phyloP scores from a whole-genome alignment of 768 basidiomycete species.

The Tricholoma terreum region DNA sequence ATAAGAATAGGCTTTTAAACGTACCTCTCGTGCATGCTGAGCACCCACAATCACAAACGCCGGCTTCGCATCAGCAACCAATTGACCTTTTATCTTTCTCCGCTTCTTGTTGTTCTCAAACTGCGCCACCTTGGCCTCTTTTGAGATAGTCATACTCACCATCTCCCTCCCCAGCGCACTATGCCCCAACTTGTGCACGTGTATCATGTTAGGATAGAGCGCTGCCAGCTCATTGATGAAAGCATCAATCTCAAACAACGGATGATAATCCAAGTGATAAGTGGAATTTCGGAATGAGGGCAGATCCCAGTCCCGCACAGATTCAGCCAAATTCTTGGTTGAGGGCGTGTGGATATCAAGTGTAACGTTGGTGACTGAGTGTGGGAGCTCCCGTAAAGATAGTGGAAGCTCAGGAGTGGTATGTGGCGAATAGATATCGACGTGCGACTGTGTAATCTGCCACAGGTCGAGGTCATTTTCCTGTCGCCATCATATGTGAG shows the following conservation, averaged over 20 bases:
- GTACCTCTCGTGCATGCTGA: conserved; percentile 73
- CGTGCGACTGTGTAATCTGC: conserved; percentile 41
- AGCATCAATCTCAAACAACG: conserved; percentile 47
- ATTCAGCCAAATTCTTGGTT: neutral
- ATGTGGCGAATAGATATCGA: conserved; percentile 43
- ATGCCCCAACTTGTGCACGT: conserved; percentile 50
- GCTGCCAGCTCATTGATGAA: conserved; percentile 50
- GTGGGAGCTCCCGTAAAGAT: conserved; percentile 13
- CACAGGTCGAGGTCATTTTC: conserved; percentile 48
- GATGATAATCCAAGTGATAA: conserved; percentile 51
- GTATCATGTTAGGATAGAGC: conserved; percentile 44
- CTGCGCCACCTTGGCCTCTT: conserved; percentile 9
- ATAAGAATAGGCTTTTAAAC: conserved; percentile 12
- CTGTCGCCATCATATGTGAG: conserved; percentile 21
- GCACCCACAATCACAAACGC: conserved; percentile 71
- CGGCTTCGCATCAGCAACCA: conserved; percentile 29
- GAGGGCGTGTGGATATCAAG: conserved; percentile 5
- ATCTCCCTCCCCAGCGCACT: conserved; percentile 60
- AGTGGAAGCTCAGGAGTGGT: conserved; percentile 6
- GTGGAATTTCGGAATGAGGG: conserved; percentile 33
- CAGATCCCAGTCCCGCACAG: conserved; percentile 31
- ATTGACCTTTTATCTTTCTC: conserved; percentile 16
- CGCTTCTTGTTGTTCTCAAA: conserved; percentile 6
- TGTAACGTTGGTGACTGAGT: conserved; percentile 13
- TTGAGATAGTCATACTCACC: conserved; percentile 48